Evolutionary conservation across 768 basidiomycete species (phyloP).

Genomic region (Lactifluus volemus): DNA sequence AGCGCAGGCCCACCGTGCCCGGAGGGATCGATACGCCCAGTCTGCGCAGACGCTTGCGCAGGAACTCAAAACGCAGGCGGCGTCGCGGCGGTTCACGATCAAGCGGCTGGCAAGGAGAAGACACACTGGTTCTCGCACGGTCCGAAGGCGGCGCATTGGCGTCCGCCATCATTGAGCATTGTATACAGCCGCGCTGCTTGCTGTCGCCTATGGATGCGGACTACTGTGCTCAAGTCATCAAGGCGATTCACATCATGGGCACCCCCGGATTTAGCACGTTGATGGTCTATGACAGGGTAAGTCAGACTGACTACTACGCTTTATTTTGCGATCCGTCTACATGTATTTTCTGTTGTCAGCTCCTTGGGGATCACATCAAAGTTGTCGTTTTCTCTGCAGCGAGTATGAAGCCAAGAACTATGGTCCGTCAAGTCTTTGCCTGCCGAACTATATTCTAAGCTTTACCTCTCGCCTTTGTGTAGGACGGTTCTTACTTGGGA

Average conservation of each 20-base stretch:
- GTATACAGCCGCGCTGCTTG: slow-evolving; percentile 84
- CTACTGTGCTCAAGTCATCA: slow-evolving; percentile 87
- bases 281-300: slow-evolving; percentile 59
- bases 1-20: slow-evolving; percentile 48
- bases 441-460: neutral
- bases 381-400: slow-evolving; percentile 88
- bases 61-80: slow-evolving; percentile 71
- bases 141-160: slow-evolving; percentile 44
- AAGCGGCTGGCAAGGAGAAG: slow-evolving; percentile 73
- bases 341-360: slow-evolving; percentile 33
- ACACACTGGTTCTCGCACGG: slow-evolving; percentile 71
- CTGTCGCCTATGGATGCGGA: slow-evolving; percentile 97
- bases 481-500: slow-evolving; percentile 83
- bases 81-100: slow-evolving; percentile 61
- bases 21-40: slow-evolving; percentile 57
- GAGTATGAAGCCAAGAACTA: slow-evolving; percentile 96
- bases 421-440: slow-evolving; percentile 38
- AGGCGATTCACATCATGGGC: slow-evolving; percentile 78
- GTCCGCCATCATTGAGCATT: slow-evolving; percentile 72
- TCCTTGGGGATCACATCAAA: slow-evolving; percentile 79
- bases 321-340: neutral
- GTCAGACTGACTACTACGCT: slow-evolving; percentile 33
- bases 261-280: slow-evolving; percentile 85
- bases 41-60: slow-evolving; percentile 50
- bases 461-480: slow-evolving; percentile 1